A percentile compares a stretch with the other conserved stretches of the same genome.
Evolutionary conservation across 345 rosid genomes (phyloP).

Genomic region (Dipteronia dyeriana): DNA sequence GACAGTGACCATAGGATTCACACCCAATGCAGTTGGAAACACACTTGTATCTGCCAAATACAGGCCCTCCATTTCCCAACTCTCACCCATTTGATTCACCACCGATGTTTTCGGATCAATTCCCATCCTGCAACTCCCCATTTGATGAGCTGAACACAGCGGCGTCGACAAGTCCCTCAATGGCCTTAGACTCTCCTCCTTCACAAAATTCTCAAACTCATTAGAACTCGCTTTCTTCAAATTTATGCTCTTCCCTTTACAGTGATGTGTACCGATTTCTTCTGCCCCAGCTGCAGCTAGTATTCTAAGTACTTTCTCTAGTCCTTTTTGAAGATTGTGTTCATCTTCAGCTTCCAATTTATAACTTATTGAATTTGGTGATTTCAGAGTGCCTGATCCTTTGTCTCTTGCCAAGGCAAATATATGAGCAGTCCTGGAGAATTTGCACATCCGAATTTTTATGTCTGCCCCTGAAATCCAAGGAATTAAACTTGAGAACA

Average conservation of each 20-base stretch:
- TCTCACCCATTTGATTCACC: conserved; percentile 73
- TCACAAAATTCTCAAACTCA: conserved; percentile 60
- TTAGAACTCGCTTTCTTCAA: conserved; percentile 40
- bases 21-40: conserved; percentile 84
- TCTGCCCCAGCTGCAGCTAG: conserved; percentile 77
- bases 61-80: conserved; percentile 78
- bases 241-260: conserved; percentile 48
- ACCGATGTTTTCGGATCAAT: conserved; percentile 51
- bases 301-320: conserved; percentile 63
- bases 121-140: conserved; percentile 95
- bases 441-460: conserved; percentile 60
- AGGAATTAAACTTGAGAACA: conserved; percentile 72
- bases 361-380: conserved; percentile 49
- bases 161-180: conserved; percentile 46
- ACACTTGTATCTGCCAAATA: conserved; percentile 82
- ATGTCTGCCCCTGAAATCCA: conserved; percentile 71
- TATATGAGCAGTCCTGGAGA: conserved; percentile 68
- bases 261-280: conserved; percentile 78
- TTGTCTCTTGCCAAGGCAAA: conserved; percentile 68
- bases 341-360: conserved; percentile 50
- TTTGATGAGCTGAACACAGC: conserved; percentile 82
- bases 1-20: conserved; percentile 85
- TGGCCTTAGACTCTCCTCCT: conserved; percentile 57
- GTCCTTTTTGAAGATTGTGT: conserved; percentile 50
- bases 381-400: conserved; percentile 57